Conservation (phyloP, 1,284 basidiomycete species). For the Microbotryomycetes sp. region DNA sequence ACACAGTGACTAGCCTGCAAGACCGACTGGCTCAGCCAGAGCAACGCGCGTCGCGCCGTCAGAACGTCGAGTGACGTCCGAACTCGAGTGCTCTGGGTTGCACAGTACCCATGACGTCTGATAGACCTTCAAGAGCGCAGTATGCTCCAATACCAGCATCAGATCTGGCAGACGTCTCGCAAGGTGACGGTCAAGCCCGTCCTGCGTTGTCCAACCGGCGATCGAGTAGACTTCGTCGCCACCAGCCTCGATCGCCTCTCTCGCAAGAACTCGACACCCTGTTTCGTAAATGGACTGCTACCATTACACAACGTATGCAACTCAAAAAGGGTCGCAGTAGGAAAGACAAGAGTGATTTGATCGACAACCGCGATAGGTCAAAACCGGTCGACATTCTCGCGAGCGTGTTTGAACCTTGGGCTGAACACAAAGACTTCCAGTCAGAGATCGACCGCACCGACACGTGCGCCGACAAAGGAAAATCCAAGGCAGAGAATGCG, state of each 20-base stretch:
- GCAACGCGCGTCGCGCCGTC: too few relatives aligned
- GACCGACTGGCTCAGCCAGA: too few relatives aligned
- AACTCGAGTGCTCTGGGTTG: too few relatives aligned
- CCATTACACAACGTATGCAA: not conserved
- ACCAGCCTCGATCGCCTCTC: not conserved
- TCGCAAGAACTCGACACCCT: slow-evolving; percentile 1
- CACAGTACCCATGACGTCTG: too few relatives aligned
- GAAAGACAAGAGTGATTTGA: not conserved
- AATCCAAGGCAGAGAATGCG: too few relatives aligned
- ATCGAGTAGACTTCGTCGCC: too few relatives aligned
- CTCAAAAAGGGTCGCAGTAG: slow-evolving; percentile 54
- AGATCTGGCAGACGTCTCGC: not conserved
- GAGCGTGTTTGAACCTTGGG: slow-evolving; percentile 65
- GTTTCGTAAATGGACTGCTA: not conserved
- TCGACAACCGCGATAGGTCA: slow-evolving; percentile 43
- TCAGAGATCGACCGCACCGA: too few relatives aligned
- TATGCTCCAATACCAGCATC: not conserved
- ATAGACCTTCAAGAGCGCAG: not conserved
- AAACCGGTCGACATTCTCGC: slow-evolving; percentile 64
- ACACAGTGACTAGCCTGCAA: too few relatives aligned
- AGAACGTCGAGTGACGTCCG: too few relatives aligned
- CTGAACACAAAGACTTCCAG: slow-evolving; percentile 42
- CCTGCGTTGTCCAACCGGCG: too few relatives aligned
- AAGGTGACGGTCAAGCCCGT: too few relatives aligned
- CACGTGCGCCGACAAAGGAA: too few relatives aligned